Base-by-base conservation (phyloP, 2,329 filamentous ascomycete genomes). In the Fusarium xylarioides region DNA sequence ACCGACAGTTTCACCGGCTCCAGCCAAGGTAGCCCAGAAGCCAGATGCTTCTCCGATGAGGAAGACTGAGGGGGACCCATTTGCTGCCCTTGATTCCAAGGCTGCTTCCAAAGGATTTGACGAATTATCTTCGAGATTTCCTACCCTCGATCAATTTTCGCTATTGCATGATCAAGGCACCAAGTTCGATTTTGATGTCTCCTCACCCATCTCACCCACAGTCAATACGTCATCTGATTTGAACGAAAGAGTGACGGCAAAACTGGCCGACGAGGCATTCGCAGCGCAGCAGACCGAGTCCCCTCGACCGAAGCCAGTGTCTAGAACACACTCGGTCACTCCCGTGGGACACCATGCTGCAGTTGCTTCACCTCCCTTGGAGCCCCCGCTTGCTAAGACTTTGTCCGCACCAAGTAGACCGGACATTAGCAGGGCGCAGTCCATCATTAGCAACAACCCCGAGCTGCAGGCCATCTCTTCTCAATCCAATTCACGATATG, bases 131-230 rank as follows among this genome's bases (percentile, higher is more conserved):
- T 88, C 90, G 34, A 90, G 93, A 58, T 99, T 98, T 75, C 96
- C 96, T 1, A 95, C 94, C 11, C 86, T 99, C 30, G 95, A 98
- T 77, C 94, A 98, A 75, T 99, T 99, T 79, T 92, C 95, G 7
- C 85, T 99, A 23, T 85, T 98, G 49, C 94, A 97, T 75, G 95
- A 98, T 71, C 90, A 93, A 70, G 93, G 93, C 7, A 84, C 90
- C 68, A 95, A 94, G 67, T 98, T 98, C 76, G 91, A 95, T 61
- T 98, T 98, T 80, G 91, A 93, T 66, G 80, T 86, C n/a, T 82
- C 85, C 11, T 84, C 87, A 30, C 82, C 84, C 43, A 81, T 85
- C 16, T 82, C 83, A 44, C 82, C 88, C 35, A 85, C 85, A n/a
- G 79, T 88, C 37, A 86, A 86, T 23, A 85, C 87, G 59, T 63